Percentiles rank a stretch among this genome's conserved stretches.
phyloP scores from a whole-genome alignment of 495 filamentous ascomycete species.

The Schizothecium vesticola region DNA sequence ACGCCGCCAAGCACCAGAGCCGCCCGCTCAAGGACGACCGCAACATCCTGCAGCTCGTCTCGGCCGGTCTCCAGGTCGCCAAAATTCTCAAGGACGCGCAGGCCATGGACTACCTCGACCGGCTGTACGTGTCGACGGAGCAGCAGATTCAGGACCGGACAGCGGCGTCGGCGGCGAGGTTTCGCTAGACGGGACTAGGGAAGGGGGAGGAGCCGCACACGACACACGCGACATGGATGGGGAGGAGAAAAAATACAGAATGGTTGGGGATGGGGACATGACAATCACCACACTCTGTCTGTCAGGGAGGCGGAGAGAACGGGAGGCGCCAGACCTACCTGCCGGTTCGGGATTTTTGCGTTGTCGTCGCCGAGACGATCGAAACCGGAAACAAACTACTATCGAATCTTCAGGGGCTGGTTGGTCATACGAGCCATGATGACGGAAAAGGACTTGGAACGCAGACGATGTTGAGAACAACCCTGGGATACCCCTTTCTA shows the following conservation, averaged over 20 bases:
- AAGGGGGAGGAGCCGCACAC: neutral
- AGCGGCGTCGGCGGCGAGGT: constrained; percentile 38
- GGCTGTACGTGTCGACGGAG: constrained; percentile 64
- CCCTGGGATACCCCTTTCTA: neutral
- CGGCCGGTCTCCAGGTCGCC: constrained; percentile 78
- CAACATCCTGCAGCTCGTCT: constrained; percentile 81
- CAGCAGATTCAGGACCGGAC: constrained; percentile 65
- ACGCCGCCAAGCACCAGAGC: constrained; percentile 71
- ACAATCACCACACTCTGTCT: neutral
- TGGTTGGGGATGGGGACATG: neutral
- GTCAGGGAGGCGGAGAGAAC: neutral
- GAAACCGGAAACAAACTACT: no score
- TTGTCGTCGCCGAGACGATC: no score
- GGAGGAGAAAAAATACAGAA: neutral
- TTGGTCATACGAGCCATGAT: neutral
- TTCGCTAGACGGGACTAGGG: constrained; percentile 28
- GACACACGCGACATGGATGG: neutral
- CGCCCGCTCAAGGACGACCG: constrained; percentile 84
- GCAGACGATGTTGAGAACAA: neutral
- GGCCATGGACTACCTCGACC: constrained; percentile 75
- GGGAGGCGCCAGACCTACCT: neutral
- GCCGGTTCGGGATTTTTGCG: no score
- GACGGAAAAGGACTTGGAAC: neutral
- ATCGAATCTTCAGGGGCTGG: no score
- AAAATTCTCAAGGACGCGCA: constrained; percentile 77